Base-by-base conservation (phyloP, 106 monocot species). In the Acanthochlamys bracteata region DNA sequence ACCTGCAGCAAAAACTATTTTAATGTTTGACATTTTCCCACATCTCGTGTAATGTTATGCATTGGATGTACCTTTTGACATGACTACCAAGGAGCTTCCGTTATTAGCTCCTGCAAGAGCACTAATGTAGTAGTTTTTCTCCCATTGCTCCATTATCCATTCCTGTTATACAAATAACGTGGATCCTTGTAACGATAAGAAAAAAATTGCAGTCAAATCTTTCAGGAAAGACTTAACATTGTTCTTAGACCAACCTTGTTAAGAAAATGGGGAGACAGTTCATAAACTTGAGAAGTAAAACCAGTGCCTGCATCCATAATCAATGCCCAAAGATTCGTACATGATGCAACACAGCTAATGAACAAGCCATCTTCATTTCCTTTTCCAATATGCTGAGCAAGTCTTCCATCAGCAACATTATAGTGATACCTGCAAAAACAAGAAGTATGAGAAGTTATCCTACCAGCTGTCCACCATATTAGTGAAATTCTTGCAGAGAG, bases 241-340 rank as follows among this genome's bases (percentile, higher is more conserved):
- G 33, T 33, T 6, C 33, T 33, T 33, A 33, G 33, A 33, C 33
- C 33, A 22, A 87, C 94, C 66, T 95, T 95, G 72, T 87, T 86
- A 61, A 95, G 87, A 75, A 95, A 95, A 63, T 69, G 60, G 69
- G 76, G 76, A 25, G 95, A 90, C 4, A 95, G 78, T 59, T 87
- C 84, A 74, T 95, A 87, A 67, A 90, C 90, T 84, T 95, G 95
- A 55, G 78, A 69, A 55, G 74, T 82, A 63, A 90, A 95, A 57
- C 84, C 90, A 51, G 95, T 95, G 55, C 95, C 95, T 46, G 90
- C 95, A 83, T 95, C 95, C 95, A 95, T 95, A 60, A 95, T 95
- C 20, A 95, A 63, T 11, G 90, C 90, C 95, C 95, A 95, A 9
- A 95, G 73, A 83, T 95, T 82, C 40, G 82, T 19, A 73, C 79